phyloP scores from a whole-genome alignment of 768 basidiomycete species.

The Phylloporus sp. region DNA sequence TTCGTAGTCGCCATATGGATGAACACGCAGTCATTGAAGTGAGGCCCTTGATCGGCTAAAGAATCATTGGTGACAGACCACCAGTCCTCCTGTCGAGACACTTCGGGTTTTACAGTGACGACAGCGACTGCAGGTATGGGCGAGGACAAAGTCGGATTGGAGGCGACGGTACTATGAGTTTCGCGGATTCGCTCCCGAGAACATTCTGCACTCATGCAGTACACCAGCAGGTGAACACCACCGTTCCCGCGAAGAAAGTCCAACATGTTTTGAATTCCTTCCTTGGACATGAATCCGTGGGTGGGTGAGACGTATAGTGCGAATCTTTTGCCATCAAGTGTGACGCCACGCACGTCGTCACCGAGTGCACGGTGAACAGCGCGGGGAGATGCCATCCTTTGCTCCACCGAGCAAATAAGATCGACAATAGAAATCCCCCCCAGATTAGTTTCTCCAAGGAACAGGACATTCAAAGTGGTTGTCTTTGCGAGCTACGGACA shows the following conservation, averaged over 20 bases:
- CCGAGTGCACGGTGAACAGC: background rate
- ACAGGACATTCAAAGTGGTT: slow-evolving; percentile 13
- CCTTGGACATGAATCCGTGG: slow-evolving; percentile 2
- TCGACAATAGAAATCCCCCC: slow-evolving; percentile 19
- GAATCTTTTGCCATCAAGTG: slow-evolving; percentile 16
- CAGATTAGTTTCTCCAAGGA: slow-evolving; percentile 21
- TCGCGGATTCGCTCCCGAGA: slow-evolving; percentile 13
- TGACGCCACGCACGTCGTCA: slow-evolving; percentile 8
- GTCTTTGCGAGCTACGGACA: slow-evolving; percentile 6
- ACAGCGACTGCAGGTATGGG: slow-evolving; percentile 17
- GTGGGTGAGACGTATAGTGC: slow-evolving; percentile 4
- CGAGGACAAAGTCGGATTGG: background rate
- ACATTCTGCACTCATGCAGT: slow-evolving; percentile 17
- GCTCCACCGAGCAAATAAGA: slow-evolving; percentile 9
- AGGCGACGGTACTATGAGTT: slow-evolving; percentile 4
- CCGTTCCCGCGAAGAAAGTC: slow-evolving; percentile 13
- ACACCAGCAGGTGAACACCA: slow-evolving; percentile 17
- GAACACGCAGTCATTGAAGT: slow-evolving; percentile 17
- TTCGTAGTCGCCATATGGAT: slow-evolving; percentile 4
- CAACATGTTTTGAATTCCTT: slow-evolving; percentile 6
- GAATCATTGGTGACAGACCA: slow-evolving; percentile 11
- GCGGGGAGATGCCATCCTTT: background rate
- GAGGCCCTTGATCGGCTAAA: slow-evolving; percentile 7
- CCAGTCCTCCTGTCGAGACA: slow-evolving; percentile 14
- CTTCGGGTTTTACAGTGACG: slow-evolving; percentile 9